Base-by-base conservation (phyloP, 345 rosid species). In the Eucalyptus cloeziana region DNA sequence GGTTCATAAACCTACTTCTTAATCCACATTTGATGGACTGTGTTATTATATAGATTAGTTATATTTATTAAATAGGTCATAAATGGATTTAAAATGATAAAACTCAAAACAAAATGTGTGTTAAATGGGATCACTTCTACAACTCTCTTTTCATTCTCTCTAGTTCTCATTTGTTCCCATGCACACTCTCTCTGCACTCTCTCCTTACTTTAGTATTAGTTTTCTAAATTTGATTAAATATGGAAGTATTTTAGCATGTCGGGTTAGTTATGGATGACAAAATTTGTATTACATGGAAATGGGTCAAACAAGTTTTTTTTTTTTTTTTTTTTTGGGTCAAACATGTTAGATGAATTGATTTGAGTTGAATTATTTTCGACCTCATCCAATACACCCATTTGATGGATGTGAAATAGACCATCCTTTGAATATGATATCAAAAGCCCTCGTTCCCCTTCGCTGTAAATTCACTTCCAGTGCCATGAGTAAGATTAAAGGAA, bases 181-280 rank as follows among this genome's bases (percentile, higher is more conserved):
- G 1, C 1, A 0, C 6, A 4, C 11, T 56, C 1, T 0, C 13
- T 56, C 0, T 56, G 1, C 11, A 24, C 1, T 22, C 27, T 22
- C 13, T 4, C 1, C 6, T 56, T 24, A 56, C 30, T 0, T 56
- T 0, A 6, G 30, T 24, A 4, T 56, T 24, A 24, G 12, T 56
- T 56, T 56, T 56, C 13, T 56, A 24, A 56, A 24, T 56, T 56
- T 22, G 13, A 56, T 56, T 56, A 56, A 56, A 56, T 10, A 56
- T 1, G 30, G 1, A 56, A 56, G 6, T 56, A 13, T 56, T 56
- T 56, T 56, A 24, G 13, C 10, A 56, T 2, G 6, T 56, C 13
- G 1, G 1, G 25, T 52, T 1, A 4, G 10, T 52, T 21, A 21
- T 52, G 2, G 21, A 52, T 8, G 2, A 2, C 0, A 5, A 21